Evolutionary conservation across 23 red algal species (phyloP), one percentile per base, ranked within the genome.

Genomic region (Gracilaria domingensis): DNA sequence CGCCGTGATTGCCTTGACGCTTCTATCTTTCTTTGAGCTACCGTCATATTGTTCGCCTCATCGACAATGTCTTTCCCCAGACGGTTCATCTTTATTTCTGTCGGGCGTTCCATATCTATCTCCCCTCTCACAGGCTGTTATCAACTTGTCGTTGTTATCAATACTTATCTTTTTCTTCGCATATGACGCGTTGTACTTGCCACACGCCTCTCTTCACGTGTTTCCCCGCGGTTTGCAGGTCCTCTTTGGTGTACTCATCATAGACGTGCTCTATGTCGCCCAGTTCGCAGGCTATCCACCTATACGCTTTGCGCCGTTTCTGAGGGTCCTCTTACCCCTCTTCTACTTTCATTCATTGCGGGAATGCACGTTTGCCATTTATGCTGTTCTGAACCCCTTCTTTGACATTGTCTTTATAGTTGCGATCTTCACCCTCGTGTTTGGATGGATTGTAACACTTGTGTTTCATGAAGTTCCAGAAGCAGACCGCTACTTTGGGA

Each of bases 401-500:
- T 72, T 94, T 39, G 82, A 87, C 58, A 83, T 94, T 69, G 56
- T 94, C 45, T 59, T 66, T 40, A 70, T 94, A 58, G 81, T 86
- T 21, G 56, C 75, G 28, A 42, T 94, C 25, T 94, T 94, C 77
- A 66, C 65, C 0, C 62, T 94, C 83, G 48, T 86, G 28, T 87
- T 82, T 53, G 92, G 92, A 4, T 94, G 92, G 92, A 56, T 88
- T 39, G 81, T 82, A 24, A 88, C 92, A 35, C 49, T 94, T 4
- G 72, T 94, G 20, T 94, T 94, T 71, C 92, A 94, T 48, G 83
- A 88, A 54, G 62, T 94, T 0, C 83, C 92, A 1, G 92, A 80
- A 40, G 82, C 83, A 44, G 74, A 94, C 23, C 82, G 77, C 20
- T 94, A 94, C 54, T 94, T 82, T 62, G 82, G 92, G n/a, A 73